Conservation (phyloP, 495 filamentous ascomycete species). For the Lentithecium fluviatile region DNA sequence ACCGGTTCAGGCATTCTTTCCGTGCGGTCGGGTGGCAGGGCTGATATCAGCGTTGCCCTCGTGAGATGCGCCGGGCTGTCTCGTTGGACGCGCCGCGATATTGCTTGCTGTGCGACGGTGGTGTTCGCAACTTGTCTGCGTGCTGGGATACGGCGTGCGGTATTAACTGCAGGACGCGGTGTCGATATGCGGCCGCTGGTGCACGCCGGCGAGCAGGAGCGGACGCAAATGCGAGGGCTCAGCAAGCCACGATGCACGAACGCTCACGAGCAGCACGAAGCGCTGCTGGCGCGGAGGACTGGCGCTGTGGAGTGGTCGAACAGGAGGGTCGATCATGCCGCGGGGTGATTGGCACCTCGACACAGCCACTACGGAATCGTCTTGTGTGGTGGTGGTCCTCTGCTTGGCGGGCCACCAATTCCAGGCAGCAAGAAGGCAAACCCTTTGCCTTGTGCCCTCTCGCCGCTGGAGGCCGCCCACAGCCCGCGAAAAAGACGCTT, state of each 20-base stretch:
- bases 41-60: background rate
- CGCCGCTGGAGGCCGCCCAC: constrained; percentile 19
- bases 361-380: constrained; percentile 15
- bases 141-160: background rate
- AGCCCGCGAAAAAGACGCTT: background rate
- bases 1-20: background rate
- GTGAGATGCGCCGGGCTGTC: background rate
- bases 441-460: constrained; percentile 24
- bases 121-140: background rate
- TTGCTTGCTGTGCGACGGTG: background rate
- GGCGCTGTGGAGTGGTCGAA: background rate
- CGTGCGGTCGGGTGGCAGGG: background rate
- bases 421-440: constrained; percentile 32
- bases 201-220: background rate
- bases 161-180: background rate
- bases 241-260: constrained; percentile 9
- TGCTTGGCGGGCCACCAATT: constrained; percentile 18
- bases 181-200: no score
- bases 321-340: background rate
- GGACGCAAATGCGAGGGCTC: background rate
- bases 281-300: background rate
- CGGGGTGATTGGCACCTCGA: constrained; percentile 1
- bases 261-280: background rate
- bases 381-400: background rate
- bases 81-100: background rate